Evolutionary conservation across 2,329 filamentous ascomycete genomes (phyloP), one percentile per base, ranked within the genome.

Genomic region (Alternaria burnsii): DNA sequence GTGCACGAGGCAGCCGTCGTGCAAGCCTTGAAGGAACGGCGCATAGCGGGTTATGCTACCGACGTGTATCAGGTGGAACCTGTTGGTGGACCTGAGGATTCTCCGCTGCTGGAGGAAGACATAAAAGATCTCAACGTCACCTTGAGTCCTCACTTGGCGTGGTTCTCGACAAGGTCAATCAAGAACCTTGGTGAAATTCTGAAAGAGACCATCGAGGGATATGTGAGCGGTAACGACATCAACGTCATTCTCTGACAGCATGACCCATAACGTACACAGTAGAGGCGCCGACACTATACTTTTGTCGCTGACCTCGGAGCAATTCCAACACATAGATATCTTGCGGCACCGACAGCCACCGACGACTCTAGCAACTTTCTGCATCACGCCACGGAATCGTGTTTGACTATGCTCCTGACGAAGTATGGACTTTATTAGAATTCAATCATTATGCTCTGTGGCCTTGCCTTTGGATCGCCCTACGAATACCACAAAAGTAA

Each of bases 121-220:
- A 75, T 76, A 3, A 75, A 78, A 52, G 77, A 80, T 20, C 78
- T 85, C 12, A 85, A 86, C 60, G 71, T 87, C 60, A 80, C 84
- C 0, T 65, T 85, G 41, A 84, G 79, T 48, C 84, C 84, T 18
- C 85, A 87, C 74, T 62, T 86, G 40, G 85, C 85, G 1, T 87
- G 85, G 85, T 82, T 81, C 63, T 80, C 83, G 1, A 77, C 80
- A 47, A 79, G 75, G 63, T 86, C 83, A 5, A 75, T 83, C 58
- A 73, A 79, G 44, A 85, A 82, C 40, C 79, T 85, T 42, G 76
- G 78, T 12, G 71, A 73, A 32, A 78, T 81, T 16, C 63, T 83
- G 38, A 83, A 80, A 65, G 72, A 77, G 36, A 85, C 83, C 32
- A 75, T 86, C 10, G 84, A 85, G 66, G 79, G 65, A 1, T 84